Evolutionary conservation across 2,329 filamentous ascomycete genomes (phyloP).

Genomic region (Lachnellula hyalina): DNA sequence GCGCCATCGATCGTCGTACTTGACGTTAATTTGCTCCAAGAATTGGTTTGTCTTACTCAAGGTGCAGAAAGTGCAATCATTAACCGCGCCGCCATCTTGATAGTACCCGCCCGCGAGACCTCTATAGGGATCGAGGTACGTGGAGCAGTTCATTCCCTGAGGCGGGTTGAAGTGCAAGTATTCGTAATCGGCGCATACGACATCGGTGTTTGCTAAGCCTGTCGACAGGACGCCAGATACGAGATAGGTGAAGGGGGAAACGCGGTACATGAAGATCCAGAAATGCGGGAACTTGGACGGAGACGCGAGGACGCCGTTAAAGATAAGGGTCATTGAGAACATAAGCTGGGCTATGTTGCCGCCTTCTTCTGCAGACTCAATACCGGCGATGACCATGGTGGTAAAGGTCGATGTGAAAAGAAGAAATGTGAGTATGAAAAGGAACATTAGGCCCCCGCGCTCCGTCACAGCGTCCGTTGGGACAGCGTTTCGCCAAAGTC

Average conservation of each 20-base stretch:
- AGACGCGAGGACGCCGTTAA: conserved; percentile 64
- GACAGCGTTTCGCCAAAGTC: conserved; percentile 65
- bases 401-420: conserved; percentile 79
- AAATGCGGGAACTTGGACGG: conserved; percentile 62
- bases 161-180: conserved; percentile 58
- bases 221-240: conserved; percentile 65
- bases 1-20: conserved; percentile 36
- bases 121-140: conserved; percentile 49
- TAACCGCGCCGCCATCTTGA: conserved; percentile 40
- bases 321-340: conserved; percentile 68
- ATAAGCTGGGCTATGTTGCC: conserved; percentile 71
- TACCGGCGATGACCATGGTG: conserved; percentile 68
- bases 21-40: conserved; percentile 42
- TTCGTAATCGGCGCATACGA: conserved; percentile 65
- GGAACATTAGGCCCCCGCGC: conserved; percentile 73
- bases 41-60: conserved; percentile 47
- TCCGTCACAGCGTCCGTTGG: conserved; percentile 56
- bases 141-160: conserved; percentile 49
- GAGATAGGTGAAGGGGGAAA: conserved; percentile 78
- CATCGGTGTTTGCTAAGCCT: conserved; percentile 60
- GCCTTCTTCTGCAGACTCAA: conserved; percentile 69
- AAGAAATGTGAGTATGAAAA: conserved; percentile 70
- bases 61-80: conserved; percentile 49
- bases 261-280: conserved; percentile 81
- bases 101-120: conserved; percentile 39